These are phyloP conservation scores for Entophlyctis helioformis DNA, from an alignment of 192 early-diverging fungal species.

Conservation along the genomic window DNA sequence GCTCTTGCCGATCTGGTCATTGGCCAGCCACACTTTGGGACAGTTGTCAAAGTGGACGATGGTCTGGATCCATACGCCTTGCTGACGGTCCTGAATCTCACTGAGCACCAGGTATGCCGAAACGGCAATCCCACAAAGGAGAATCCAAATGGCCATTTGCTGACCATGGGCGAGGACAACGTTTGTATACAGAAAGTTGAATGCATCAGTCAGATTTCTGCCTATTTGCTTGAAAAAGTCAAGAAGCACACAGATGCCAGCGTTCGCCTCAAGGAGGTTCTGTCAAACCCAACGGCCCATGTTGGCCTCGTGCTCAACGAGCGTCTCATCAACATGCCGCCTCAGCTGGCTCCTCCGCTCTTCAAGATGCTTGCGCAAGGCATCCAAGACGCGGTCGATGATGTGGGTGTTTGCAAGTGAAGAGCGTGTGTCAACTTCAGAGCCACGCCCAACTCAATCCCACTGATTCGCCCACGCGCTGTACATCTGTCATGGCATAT, in stretches of 20 bases:
- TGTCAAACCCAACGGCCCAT: slow-evolving; percentile 8
- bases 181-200: no score
- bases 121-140: no score
- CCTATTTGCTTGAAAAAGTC: slow-evolving; percentile 60
- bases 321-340: slow-evolving; percentile 92
- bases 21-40: slow-evolving; percentile 62
- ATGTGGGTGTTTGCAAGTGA: slow-evolving; percentile 27
- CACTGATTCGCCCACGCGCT: neutral
- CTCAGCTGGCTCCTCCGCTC: slow-evolving; percentile 82
- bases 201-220: slow-evolving; percentile 11
- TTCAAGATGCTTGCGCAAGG: slow-evolving; percentile 82
- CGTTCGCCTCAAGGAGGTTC: neutral
- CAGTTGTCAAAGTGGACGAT: slow-evolving; percentile 82
- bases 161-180: no score
- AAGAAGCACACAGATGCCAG: slow-evolving; percentile 7
- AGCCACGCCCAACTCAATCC: neutral
- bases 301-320: slow-evolving; percentile 72
- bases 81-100: slow-evolving; percentile 60
- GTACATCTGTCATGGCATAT: slow-evolving; percentile 7
- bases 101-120: slow-evolving; percentile 47
- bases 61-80: slow-evolving; percentile 74
- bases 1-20: slow-evolving; percentile 77
- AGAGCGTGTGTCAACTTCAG: neutral
- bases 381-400: slow-evolving; percentile 57
- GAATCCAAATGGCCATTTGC: no score